Evolutionary conservation across 2,329 filamentous ascomycete genomes (phyloP).

Genomic region (Microthyrium microscopicum): DNA sequence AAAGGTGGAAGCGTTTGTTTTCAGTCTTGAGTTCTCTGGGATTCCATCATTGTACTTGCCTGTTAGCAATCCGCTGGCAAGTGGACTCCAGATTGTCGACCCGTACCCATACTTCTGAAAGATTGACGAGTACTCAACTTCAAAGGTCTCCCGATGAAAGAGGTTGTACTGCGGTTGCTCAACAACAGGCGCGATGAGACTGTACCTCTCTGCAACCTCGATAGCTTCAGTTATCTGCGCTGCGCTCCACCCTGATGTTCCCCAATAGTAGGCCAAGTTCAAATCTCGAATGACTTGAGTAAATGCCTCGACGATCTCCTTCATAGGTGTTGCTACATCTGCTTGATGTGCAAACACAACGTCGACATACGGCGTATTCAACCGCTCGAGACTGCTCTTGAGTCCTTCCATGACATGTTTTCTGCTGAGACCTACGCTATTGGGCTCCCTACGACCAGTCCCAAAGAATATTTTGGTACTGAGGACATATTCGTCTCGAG

Average conservation of each 20-base stretch:
- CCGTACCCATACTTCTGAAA: slow-evolving; percentile 41
- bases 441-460: slow-evolving; percentile 40
- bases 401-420: slow-evolving; percentile 41
- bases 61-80: slow-evolving; percentile 40
- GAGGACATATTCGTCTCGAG: slow-evolving; percentile 29
- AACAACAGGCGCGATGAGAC: slow-evolving; percentile 39
- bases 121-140: slow-evolving; percentile 42
- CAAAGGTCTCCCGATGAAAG: slow-evolving; percentile 44
- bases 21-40: slow-evolving; percentile 42
- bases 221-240: slow-evolving; percentile 43
- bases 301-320: slow-evolving; percentile 43
- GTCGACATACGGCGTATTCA: slow-evolving; percentile 51
- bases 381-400: slow-evolving; percentile 38
- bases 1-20: slow-evolving; percentile 40
- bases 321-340: slow-evolving; percentile 43
- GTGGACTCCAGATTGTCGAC: slow-evolving; percentile 39
- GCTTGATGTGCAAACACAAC: slow-evolving; percentile 49
- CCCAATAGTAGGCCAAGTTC: slow-evolving; percentile 48
- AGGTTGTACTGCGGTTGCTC: slow-evolving; percentile 45
- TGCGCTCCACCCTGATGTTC: slow-evolving; percentile 44
- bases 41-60: slow-evolving; percentile 50
- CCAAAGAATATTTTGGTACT: slow-evolving; percentile 30
- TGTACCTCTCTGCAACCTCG: slow-evolving; percentile 36
- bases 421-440: slow-evolving; percentile 31
- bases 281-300: slow-evolving; percentile 35